Conservation (phyloP, 1,139 yeast genomes). For the Chernovozyma aurita region DNA sequence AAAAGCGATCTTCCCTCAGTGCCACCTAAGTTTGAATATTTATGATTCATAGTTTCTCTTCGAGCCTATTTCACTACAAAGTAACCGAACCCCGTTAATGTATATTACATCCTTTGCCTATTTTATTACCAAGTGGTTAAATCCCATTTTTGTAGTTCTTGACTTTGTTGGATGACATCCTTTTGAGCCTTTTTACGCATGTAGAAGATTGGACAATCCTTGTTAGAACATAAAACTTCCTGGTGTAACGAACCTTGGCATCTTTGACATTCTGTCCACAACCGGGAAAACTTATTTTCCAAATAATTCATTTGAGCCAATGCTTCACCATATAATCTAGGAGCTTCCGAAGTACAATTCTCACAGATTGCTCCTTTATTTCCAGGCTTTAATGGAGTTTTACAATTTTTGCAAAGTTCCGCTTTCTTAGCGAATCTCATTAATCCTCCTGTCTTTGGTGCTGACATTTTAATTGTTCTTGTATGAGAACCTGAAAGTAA, state of each 20-base stretch:
- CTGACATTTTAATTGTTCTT: slow-evolving; percentile 64
- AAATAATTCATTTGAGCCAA: slow-evolving; percentile 74
- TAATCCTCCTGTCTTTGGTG: slow-evolving; percentile 70
- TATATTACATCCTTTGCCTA: too few relatives aligned
- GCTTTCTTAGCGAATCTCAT: slow-evolving; percentile 91
- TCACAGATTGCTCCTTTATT: slow-evolving; percentile 79
- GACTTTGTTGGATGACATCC: slow-evolving; percentile 66
- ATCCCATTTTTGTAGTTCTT: slow-evolving; percentile 72
- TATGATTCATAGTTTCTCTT: too few relatives aligned
- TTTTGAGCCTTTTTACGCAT: slow-evolving; percentile 96
- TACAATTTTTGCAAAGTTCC: slow-evolving; percentile 85
- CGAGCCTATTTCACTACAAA: too few relatives aligned
- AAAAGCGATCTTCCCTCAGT: not conserved
- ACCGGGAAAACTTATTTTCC: slow-evolving; percentile 77
- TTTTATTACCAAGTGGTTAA: slow-evolving; percentile 53
- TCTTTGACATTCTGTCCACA: slow-evolving; percentile 98
- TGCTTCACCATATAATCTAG: slow-evolving; percentile 74
- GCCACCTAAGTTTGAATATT: slow-evolving; percentile 6
- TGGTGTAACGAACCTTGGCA: slow-evolving; percentile 96
- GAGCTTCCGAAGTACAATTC: slow-evolving; percentile 71
- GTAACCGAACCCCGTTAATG: too few relatives aligned
- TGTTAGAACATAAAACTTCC: slow-evolving; percentile 91
- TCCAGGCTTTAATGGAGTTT: slow-evolving; percentile 63
- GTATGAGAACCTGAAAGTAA: slow-evolving; percentile 81
- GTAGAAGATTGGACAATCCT: slow-evolving; percentile 95